Conservation (phyloP, 768 basidiomycete species). For the Pisolithus tinctorius region DNA sequence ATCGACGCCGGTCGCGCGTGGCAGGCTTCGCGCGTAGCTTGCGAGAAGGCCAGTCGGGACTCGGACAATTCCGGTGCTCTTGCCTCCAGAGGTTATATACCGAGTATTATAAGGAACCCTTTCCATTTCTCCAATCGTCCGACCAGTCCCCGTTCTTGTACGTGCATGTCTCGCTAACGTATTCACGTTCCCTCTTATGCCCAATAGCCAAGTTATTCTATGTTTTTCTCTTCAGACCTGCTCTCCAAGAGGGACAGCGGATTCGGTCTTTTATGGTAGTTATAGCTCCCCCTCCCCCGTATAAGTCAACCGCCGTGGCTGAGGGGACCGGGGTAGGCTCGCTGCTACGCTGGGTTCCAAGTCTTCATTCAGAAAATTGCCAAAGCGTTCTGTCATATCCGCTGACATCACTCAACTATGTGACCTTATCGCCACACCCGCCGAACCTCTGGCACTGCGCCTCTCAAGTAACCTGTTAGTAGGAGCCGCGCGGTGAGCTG, state of each 20-base stretch:
- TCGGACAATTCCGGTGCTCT: constrained; percentile 4
- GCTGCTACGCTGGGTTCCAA: constrained; percentile 86
- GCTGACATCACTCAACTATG: constrained; percentile 82
- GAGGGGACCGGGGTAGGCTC: constrained; percentile 48
- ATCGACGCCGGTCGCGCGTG: neutral
- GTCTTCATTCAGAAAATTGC: constrained; percentile 79
- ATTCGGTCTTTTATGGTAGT: constrained; percentile 81
- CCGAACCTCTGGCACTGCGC: constrained; percentile 79
- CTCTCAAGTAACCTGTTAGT: constrained; percentile 87
- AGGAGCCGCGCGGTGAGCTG: constrained; percentile 73
- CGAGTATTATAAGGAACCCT: neutral
- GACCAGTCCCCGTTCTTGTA: neutral
- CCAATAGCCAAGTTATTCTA: constrained; percentile 19
- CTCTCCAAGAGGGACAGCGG: constrained; percentile 79
- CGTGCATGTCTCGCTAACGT: constrained; percentile 2
- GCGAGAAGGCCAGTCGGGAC: constrained; percentile 3
- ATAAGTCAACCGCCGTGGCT: neutral
- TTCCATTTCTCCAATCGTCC: neutral
- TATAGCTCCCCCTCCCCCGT: neutral
- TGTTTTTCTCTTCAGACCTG: constrained; percentile 87
- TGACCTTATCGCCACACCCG: constrained; percentile 71
- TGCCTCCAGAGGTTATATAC: neutral
- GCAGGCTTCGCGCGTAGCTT: constrained; percentile 19
- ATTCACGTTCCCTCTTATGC: neutral
- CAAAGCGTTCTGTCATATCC: constrained; percentile 74